These are phyloP conservation scores for Dictyostelium capitatum DNA, from an alignment of 78 protist species.

Conservation along the genomic window DNA sequence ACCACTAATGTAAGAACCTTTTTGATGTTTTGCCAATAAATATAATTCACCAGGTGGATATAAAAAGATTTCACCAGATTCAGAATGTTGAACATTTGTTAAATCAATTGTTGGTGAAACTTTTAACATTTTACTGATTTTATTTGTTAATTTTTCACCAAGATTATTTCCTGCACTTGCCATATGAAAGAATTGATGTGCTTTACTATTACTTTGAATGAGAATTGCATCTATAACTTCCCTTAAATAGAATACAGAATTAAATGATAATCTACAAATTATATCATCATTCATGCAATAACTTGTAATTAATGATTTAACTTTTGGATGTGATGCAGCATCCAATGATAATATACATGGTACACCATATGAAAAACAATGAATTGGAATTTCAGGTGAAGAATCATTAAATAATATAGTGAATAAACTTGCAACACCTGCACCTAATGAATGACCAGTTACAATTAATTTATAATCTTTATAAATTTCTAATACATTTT, in stretches of 20 bases:
- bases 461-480: conserved; percentile 53
- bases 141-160: conserved; percentile 21
- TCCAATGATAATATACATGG: conserved; percentile 69
- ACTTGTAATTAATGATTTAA: conserved; percentile 28
- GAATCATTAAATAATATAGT: conserved; percentile 72
- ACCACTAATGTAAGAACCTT: conserved; percentile 62
- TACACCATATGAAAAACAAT: conserved; percentile 70
- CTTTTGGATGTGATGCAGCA: conserved; percentile 8
- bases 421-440: conserved; percentile 76
- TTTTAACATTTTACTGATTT: conserved; percentile 59
- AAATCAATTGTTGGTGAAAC: conserved; percentile 63
- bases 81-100: conserved; percentile 26
- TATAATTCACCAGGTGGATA: conserved; percentile 69
- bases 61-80: conserved; percentile 32
- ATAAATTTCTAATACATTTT: background rate
- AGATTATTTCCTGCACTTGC: conserved; percentile 39
- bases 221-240: conserved; percentile 49
- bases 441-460: conserved; percentile 77
- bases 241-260: conserved; percentile 49
- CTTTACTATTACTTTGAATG: conserved; percentile 36
- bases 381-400: conserved; percentile 67
- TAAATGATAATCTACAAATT: conserved; percentile 65
- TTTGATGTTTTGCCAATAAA: conserved; percentile 34
- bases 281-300: conserved; percentile 79
- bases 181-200: conserved; percentile 63